Evolutionary conservation across 768 basidiomycete genomes (phyloP), one percentile per base, ranked within the genome.

Genomic region (Kwoniella dendrophila): DNA sequence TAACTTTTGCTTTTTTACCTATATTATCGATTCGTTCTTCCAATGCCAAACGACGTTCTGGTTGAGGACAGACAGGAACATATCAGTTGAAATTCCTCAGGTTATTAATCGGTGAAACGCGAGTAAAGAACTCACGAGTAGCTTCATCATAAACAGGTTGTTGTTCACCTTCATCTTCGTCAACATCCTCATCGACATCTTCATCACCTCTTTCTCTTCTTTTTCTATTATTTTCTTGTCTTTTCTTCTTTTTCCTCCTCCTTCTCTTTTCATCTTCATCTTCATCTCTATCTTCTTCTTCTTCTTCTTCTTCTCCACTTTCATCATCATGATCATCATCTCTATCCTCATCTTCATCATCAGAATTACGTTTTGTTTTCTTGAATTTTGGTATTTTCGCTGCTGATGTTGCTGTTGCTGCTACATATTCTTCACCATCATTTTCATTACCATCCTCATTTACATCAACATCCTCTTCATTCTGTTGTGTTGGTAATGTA

Each of bases 1-100:
- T 86, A 38, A 88, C 82, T 29, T 84, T 82, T 2, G 82, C 78
- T 77, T 88, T 90, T 90, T 91, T 92, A 20, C 94, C 83, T 56
- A 93, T 92, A 18, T 88, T 88, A 62, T 95, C 91, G 61, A 98
- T 85, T 70, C 87, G 84, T 83, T 88, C 88, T 71, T 92, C 89
- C 33, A 96, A 82, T 1, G 86, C 86, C 43, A 86, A 79, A 80
- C 90, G 90, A 66, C 83, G 87, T 10, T 87, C 93, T 96, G 77
- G 16, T 50, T 44, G 8, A 49, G 11, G 18, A 18, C 10, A 10
- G 14, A 48, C 22, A 6, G 26, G 8, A 22, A 58, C 60, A 49
- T 59, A 55, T 55, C 52, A 33, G 6, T n/a, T n/a, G n/a, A n/a
- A n/a, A 11, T n/a, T 2, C 11, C 50, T 50, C 32, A 56, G 22